Evolutionary conservation across 2,329 filamentous ascomycete genomes (phyloP), one percentile per base, ranked within the genome.

Genomic region (Neopestalotiopsis sp.): DNA sequence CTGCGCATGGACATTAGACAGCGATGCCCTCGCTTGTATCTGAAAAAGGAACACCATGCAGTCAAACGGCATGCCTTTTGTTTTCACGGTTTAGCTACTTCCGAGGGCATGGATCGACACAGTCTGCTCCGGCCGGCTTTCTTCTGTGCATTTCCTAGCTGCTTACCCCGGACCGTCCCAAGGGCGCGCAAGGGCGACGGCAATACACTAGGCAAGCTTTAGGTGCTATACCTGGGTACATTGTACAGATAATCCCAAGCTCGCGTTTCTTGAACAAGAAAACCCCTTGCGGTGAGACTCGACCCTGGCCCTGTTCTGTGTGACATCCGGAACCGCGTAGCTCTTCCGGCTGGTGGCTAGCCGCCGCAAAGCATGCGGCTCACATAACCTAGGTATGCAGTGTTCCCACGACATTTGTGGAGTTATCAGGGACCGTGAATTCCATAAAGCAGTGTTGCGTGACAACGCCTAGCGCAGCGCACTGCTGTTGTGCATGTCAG

Each of bases 361-460:
- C 59, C 59, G 30, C 59, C 34, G 34, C 28, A 14, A 40, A 38
- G 30, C 32, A 40, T 61, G 59, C 59, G 59, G 59, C 59, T 61
- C 59, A 53, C 45, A 53, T 20, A 53, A 7, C 17, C n/a, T 59
- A 56, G 13, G 13, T 59, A 61, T 61, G 59, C 59, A 61, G n/a
- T 34, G 34, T 61, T 38, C 59, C 59, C 59, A 61, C 59, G 59
- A 61, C 45, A 53, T 61, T 20, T 61, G 59, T 61, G 59, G 59
- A 61, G 59, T 61, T 30, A 38, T 17, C 28, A 61, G 59, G 59
- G 59, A 53, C 28, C 32, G 59, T 28, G 24, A 28, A 28, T 28
- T 28, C 34, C 24, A 40, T 14, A 17, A 40, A 20, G 17, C 17
- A 30, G 17, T 10, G 30, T 9, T 30, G 24, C 5, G 34, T 38